phyloP scores from a whole-genome alignment of 352 stramenopile species.

The Phytopythium oedochilum region DNA sequence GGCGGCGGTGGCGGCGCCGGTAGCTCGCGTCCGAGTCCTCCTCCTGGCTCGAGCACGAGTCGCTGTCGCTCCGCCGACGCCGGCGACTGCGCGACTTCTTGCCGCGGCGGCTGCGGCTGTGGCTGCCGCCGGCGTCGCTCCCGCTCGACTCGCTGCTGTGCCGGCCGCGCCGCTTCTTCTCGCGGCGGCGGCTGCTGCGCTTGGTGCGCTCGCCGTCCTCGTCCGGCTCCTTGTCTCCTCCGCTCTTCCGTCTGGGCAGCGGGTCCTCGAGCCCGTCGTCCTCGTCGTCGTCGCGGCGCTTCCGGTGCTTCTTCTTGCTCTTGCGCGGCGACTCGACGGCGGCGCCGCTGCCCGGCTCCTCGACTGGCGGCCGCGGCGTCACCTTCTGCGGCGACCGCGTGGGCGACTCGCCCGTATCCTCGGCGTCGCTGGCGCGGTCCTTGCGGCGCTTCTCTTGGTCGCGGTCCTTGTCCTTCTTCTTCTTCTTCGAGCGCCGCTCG shows the following conservation, averaged over 20 bases:
- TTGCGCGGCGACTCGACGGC: conserved; percentile 44
- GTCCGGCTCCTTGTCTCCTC: conserved; percentile 2
- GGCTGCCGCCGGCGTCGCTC: conserved; percentile 28
- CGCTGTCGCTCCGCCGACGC: conserved; percentile 35
- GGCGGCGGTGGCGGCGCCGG: conserved; percentile 30
- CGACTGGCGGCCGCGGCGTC: conserved; percentile 16
- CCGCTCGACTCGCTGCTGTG: conserved; percentile 42
- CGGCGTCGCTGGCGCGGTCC: conserved; percentile 31
- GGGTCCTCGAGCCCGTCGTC: conserved; percentile 16
- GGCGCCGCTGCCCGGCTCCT: conserved; percentile 18
- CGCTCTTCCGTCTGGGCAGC: conserved; percentile 9
- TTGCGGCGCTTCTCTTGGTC: conserved; percentile 57
- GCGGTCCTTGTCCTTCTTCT: conserved; percentile 37
- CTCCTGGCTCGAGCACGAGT: conserved; percentile 41
- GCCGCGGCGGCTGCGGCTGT: conserved; percentile 17
- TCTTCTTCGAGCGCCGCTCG: conserved; percentile 53
- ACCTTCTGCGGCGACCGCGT: conserved; percentile 39
- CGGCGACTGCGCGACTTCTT: conserved; percentile 16
- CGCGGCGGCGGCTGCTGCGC: conserved; percentile 40
- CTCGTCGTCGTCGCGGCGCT: conserved; percentile 30
- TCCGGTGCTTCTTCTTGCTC: conserved; percentile 57
- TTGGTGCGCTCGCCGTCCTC: conserved; percentile 24
- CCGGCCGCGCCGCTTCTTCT: conserved; percentile 41
- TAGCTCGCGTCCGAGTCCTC: conserved; percentile 43
- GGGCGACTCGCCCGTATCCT: conserved; percentile 26